Percentiles rank a stretch among this genome's conserved stretches.
Conservation (phyloP, 1,284 basidiomycete genomes). For the Ganoderma sp. region DNA sequence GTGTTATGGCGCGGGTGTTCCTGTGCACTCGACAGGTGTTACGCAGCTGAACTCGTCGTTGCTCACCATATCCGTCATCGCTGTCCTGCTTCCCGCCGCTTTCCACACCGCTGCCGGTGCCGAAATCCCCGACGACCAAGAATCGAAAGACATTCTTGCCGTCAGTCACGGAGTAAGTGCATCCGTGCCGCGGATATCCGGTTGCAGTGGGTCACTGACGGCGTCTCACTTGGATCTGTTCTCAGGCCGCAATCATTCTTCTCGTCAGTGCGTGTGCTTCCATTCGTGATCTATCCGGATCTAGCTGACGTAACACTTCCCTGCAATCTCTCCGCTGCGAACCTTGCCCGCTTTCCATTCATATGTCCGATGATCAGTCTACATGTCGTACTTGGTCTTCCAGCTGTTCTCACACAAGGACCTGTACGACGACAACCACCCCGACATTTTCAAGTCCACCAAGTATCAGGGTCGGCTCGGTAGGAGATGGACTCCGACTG, state of each 20-base stretch:
- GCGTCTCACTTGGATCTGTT: constrained; percentile 1
- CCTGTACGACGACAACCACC: constrained; percentile 64
- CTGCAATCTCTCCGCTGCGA: neutral
- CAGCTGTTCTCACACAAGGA: constrained; percentile 85
- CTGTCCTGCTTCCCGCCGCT: constrained; percentile 80
- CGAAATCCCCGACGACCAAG: constrained; percentile 37
- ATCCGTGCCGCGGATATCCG: neutral
- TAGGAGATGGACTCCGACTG: constrained; percentile 22
- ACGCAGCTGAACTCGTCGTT: constrained; percentile 83
- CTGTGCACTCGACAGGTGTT: constrained; percentile 54
- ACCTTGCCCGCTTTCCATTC: constrained; percentile 3
- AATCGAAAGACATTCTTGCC: constrained; percentile 61
- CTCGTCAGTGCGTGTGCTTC: constrained; percentile 65
- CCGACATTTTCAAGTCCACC: constrained; percentile 46
- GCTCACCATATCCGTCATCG: constrained; percentile 79
- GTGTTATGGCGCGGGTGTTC: neutral
- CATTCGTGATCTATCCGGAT: neutral
- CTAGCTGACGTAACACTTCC: neutral
- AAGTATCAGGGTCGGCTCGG: constrained; percentile 40
- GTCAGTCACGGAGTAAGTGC: constrained; percentile 79
- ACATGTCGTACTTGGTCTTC: constrained; percentile 79
- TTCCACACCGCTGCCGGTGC: constrained; percentile 45
- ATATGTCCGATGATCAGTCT: constrained; percentile 54
- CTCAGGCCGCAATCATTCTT: constrained; percentile 76
- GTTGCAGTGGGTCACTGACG: constrained; percentile 24